Conservation (phyloP, 2,329 filamentous ascomycete species). For the Fusarium staphyleae region DNA sequence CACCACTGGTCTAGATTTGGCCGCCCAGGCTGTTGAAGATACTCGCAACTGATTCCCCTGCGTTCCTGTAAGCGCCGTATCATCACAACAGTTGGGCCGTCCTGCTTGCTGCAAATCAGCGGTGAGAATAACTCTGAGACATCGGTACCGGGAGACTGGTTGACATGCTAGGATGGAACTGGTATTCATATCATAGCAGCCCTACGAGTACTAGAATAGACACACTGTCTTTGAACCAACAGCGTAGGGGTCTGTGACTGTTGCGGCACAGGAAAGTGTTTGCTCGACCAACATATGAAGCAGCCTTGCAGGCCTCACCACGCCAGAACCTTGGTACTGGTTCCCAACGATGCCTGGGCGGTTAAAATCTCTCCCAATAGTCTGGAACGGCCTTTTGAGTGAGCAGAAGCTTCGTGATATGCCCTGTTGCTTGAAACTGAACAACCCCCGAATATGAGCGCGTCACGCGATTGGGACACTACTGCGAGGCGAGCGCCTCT, state of each 20-base stretch:
- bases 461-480: not conserved
- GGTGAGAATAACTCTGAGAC: slow-evolving; percentile 21
- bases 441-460: too few species aligned
- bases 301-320: slow-evolving; percentile 1
- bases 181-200: slow-evolving; percentile 13
- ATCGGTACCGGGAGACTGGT: slow-evolving; percentile 15
- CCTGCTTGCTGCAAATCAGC: slow-evolving; percentile 13
- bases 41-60: slow-evolving; percentile 8
- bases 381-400: not conserved
- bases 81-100: slow-evolving; percentile 15
- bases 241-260: slow-evolving; percentile 14
- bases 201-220: slow-evolving; percentile 26
- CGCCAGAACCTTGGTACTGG: slow-evolving; percentile 1
- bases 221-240: not conserved
- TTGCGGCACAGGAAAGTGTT: not conserved
- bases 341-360: slow-evolving; percentile 2
- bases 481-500: not conserved
- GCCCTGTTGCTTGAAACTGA: too few species aligned
- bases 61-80: slow-evolving; percentile 29
- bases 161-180: slow-evolving; percentile 4
- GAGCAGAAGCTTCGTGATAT: not conserved
- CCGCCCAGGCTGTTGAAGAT: slow-evolving; percentile 26
- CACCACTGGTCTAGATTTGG: slow-evolving; percentile 26
- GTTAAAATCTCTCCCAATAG: slow-evolving; percentile 7
- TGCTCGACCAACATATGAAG: not conserved